These are phyloP conservation scores for Rhododendron simsii DNA, from an alignment of 148 eudicot genomes.

Conservation along the genomic window DNA sequence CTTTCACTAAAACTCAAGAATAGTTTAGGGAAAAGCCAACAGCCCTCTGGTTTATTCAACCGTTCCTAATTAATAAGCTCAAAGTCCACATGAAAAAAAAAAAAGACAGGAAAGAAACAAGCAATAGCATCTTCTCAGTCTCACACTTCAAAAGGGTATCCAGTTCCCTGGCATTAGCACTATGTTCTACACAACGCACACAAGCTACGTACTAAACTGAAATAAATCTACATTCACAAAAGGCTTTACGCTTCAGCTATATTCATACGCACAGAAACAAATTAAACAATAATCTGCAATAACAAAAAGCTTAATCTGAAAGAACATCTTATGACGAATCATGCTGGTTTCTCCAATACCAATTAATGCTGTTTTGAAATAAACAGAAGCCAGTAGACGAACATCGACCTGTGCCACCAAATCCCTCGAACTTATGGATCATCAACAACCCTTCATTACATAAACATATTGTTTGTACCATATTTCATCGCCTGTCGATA, in stretches of 20 bases:
- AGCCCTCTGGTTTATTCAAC: too few species aligned
- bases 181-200: too few species aligned
- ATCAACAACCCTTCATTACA: not conserved
- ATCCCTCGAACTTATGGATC: conserved; percentile 67
- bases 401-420: conserved; percentile 74
- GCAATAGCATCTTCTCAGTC: too few species aligned
- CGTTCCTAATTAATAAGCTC: too few species aligned
- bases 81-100: too few species aligned
- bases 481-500: too few species aligned
- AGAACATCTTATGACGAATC: conserved; percentile 58
- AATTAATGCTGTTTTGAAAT: conserved; percentile 82
- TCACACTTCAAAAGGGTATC: too few species aligned
- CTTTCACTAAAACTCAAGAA: too few species aligned
- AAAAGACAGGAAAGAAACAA: too few species aligned
- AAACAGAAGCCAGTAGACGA: conserved; percentile 86
- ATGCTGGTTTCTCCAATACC: conserved; percentile 83
- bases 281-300: not conserved
- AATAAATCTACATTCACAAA: not conserved
- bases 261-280: not conserved
- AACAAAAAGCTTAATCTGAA: conserved; percentile 1
- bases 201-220: too few species aligned
- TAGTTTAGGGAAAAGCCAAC: too few species aligned
- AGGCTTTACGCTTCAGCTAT: not conserved
- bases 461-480: not conserved
- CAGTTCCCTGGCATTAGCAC: too few species aligned